Conservation (phyloP, 1,284 basidiomycete species). For the Ustilago esculenta region DNA sequence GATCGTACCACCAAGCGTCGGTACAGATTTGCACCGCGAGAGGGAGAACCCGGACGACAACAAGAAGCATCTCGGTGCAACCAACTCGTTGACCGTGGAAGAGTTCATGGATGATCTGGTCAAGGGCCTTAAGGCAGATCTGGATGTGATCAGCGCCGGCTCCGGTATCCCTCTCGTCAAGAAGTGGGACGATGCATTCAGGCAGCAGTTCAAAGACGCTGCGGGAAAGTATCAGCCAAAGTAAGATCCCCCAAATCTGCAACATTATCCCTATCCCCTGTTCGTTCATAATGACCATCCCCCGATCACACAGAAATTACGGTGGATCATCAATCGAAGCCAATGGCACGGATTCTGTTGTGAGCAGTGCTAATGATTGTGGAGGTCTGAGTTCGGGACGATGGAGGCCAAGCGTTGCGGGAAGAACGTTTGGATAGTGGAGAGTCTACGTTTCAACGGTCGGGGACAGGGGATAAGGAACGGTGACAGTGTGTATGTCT, state of each 20-base stretch:
- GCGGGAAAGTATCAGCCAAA: conserved; percentile 52
- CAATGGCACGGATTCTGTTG: no score
- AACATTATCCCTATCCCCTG: no score
- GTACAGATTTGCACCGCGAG: conserved; percentile 56
- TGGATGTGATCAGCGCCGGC: conserved; percentile 57
- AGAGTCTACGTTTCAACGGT: no score
- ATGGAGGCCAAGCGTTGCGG: no score
- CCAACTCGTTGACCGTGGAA: conserved; percentile 49
- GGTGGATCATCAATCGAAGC: no score
- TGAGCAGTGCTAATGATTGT: no score
- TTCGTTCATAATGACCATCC: no score
- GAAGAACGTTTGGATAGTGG: no score
- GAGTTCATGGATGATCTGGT: conserved; percentile 59
- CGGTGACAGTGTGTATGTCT: neutral
- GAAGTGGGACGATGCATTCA: conserved; percentile 56
- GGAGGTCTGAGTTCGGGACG: no score
- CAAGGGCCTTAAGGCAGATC: conserved; percentile 49
- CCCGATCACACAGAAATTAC: no score
- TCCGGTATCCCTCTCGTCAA: conserved; percentile 46
- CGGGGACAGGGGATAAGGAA: neutral
- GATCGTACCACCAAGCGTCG: conserved; percentile 61
- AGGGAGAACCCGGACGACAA: conserved; percentile 59
- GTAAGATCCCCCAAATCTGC: neutral
- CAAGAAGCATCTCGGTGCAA: conserved; percentile 58
- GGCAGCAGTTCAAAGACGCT: conserved; percentile 49